A percentile compares a stretch with the other conserved stretches of the same genome.
These are phyloP conservation scores for Cyanodermella asteris DNA, from an alignment of 2,329 filamentous ascomycete species.

Conservation along the genomic window DNA sequence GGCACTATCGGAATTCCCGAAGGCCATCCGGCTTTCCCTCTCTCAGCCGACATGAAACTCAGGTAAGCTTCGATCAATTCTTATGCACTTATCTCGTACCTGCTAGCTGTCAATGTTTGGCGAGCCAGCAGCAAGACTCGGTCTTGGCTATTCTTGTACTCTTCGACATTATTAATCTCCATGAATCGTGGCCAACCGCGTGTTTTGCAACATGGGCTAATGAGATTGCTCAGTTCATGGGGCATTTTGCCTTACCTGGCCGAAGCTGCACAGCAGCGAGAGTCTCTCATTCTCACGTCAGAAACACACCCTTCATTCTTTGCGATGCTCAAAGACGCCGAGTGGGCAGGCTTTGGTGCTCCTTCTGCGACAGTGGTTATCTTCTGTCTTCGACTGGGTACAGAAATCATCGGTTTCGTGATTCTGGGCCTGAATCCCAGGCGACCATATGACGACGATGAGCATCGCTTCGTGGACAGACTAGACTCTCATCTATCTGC, in stretches of 20 bases:
- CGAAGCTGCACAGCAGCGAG: conserved; percentile 44
- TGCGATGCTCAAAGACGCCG: conserved; percentile 41
- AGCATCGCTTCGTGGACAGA: conserved; percentile 52
- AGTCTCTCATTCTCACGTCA: conserved; percentile 45
- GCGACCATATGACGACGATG: conserved; percentile 59
- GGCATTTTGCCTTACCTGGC: conserved; percentile 52
- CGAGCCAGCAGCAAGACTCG: too few species aligned
- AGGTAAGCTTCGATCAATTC: conserved; percentile 54
- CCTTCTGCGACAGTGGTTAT: conserved; percentile 50
- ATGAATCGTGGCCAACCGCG: too few species aligned
- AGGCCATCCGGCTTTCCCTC: conserved; percentile 37
- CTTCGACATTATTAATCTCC: too few species aligned
- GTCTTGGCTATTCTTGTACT: too few species aligned
- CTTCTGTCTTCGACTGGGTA: conserved; percentile 58
- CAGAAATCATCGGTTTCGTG: conserved; percentile 47
- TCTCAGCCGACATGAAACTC: conserved; percentile 43
- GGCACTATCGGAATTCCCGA: conserved; percentile 45
- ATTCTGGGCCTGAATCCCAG: conserved; percentile 58
- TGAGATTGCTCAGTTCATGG: too few species aligned
- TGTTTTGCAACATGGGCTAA: too few species aligned
- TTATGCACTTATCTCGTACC: too few species aligned
- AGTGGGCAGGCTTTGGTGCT: conserved; percentile 49
- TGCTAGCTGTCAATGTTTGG: too few species aligned
- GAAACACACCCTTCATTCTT: conserved; percentile 42
- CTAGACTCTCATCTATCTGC: conserved; percentile 36